A percentile compares a stretch with the other conserved stretches of the same genome.
Evolutionary conservation across 768 basidiomycete genomes (phyloP).

Genomic region (Phaeotremella skinneri): DNA sequence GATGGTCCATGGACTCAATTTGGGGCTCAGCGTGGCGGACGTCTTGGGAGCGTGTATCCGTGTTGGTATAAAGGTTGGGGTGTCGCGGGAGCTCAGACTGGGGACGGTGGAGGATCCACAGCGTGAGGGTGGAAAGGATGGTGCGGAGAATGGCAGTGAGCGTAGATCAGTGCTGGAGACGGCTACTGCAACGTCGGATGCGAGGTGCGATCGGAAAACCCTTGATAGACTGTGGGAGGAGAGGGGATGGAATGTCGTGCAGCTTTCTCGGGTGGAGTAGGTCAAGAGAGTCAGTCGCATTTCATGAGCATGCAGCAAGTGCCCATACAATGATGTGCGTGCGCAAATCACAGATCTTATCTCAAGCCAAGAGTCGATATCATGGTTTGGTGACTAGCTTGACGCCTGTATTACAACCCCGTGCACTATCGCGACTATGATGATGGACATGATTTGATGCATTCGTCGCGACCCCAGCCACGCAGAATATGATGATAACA

Average conservation of each 20-base stretch:
- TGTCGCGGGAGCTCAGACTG: slow-evolving; percentile 9
- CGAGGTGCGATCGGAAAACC: background rate
- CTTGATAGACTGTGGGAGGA: slow-evolving; percentile 57
- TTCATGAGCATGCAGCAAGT: too few relatives aligned
- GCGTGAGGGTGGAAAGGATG: background rate
- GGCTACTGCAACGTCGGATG: background rate
- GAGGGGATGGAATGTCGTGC: slow-evolving; percentile 35
- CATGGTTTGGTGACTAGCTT: too few relatives aligned
- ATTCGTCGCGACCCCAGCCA: too few relatives aligned
- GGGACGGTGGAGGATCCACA: slow-evolving; percentile 10
- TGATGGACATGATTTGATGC: too few relatives aligned
- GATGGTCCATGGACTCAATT: slow-evolving; percentile 84
- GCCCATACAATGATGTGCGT: too few relatives aligned
- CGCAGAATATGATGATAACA: too few relatives aligned
- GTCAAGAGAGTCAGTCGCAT: too few relatives aligned
- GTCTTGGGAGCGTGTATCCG: too few relatives aligned
- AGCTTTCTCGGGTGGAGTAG: slow-evolving; percentile 16
- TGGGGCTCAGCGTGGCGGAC: slow-evolving; percentile 79
- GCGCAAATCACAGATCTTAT: too few relatives aligned
- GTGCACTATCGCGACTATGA: too few relatives aligned
- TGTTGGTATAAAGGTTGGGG: slow-evolving; percentile 68
- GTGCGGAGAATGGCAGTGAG: background rate
- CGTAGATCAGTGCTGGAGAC: background rate
- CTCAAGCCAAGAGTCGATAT: too few relatives aligned
- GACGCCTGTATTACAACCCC: too few relatives aligned